Evolutionary conservation across 306 rosid species (phyloP), one percentile per base, ranked within the genome.

Genomic region (Prunus padus): DNA sequence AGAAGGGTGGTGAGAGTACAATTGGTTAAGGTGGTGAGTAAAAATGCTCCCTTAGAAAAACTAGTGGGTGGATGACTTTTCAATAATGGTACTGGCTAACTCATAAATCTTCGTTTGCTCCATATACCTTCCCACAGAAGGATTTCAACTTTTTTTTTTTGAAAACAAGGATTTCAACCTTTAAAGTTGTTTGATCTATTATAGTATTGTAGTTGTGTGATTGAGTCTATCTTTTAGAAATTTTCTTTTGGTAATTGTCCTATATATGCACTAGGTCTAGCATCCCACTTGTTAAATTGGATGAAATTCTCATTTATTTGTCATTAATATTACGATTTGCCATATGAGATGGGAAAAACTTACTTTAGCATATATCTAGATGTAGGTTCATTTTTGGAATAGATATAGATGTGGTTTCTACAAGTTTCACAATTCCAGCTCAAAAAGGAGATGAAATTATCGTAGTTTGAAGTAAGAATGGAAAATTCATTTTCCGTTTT

Each of bases 331-430:
- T 51, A 51, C 16, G 8, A 50, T 50, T 50, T 50, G 14, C 55
- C 0, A 40, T 72, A 52, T 77, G 23, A 73, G 60, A 59, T 72
- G 65, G 72, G 51, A n/a, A 49, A 69, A 61, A 75, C 59, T 65
- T 67, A 61, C 30, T 63, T 45, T 46, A 47, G 68, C 25, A 62
- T 42, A 60, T 71, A 25, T 22, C 5, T 28, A 51, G 11, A 28
- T 78, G 81, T 76, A 52, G 67, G 69, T 52, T 68, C 65, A 72
- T 68, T 76, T 68, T 42, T 47, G 69, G 74, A 42, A 37, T 73
- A 16, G 73, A 23, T 73, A 66, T 73, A 72, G 52, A 23, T 72
- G 40, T 62, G 57, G 68, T 28, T 57, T 47, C 50, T 40, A 14
- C 72, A 26, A 72, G 52, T n/a, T 23, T 47, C 22, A 51, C 42